Base-by-base conservation (phyloP, 176 grass and related monocot genomes). In the Alopecurus myosuroides region DNA sequence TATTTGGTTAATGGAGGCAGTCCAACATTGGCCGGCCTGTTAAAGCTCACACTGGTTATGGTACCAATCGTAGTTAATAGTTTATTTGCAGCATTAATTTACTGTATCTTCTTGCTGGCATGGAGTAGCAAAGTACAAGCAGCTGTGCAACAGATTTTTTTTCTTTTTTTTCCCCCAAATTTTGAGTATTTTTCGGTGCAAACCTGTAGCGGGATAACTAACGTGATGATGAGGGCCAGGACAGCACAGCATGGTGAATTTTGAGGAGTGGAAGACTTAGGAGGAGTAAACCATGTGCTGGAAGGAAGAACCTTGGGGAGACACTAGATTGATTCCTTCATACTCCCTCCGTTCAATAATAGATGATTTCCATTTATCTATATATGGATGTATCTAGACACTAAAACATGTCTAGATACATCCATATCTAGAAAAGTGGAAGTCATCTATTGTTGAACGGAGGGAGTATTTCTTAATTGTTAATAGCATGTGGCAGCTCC, bases 61-160 rank as follows among this genome's bases (percentile, higher is more conserved):
- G 25, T 82, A 60, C 19, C 10, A 62, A 18, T 28, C 10, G 36
- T 22, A 84, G 48, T 52, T 25, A 58, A 67, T 37, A 30, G 67
- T 33, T 81, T 58, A 33, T 89, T 76, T 81, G 22, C 39, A 76
- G 36, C 26, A 80, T 79, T 45, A 35, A 13, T 40, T 51, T 45
- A 70, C 75, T 36, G 40, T 76, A 19, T 80, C 30, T 45, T 74
- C 81, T 46, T 45, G 45, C 2, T 76, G 50, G 35, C 56, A 80
- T 65, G 45, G 18, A 36, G 18, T 70, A 52, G 76, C 58, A 48
- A 55, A 39, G 58, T 44, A 42, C 29, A 35, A 62, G 12, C 18
- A 35, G 58, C 48, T 75, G 7, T 36, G 35, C 39, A 56, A 17
- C 49, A 40, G n/a, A n/a, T n/a, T n/a, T n/a, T n/a, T n/a, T n/a